A percentile compares a stretch with the other conserved stretches of the same genome.
Conservation (phyloP, 2,329 filamentous ascomycete genomes). For the Fusarium nisikadoi region DNA sequence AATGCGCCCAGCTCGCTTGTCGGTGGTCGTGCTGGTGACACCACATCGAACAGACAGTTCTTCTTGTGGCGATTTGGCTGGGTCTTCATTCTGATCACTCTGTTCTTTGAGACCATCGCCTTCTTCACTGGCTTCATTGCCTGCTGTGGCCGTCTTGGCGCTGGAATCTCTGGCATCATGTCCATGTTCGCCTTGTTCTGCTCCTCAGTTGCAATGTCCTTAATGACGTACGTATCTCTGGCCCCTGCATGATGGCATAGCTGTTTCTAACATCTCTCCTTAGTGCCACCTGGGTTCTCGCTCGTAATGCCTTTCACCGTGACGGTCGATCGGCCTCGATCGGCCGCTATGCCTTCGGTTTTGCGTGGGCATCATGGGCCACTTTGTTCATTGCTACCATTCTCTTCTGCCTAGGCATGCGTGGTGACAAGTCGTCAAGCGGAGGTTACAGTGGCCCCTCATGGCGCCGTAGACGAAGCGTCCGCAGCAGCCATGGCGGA, state of each 20-base stretch:
- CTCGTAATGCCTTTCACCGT: slow-evolving; percentile 71
- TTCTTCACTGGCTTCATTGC: slow-evolving; percentile 76
- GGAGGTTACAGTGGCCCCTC: slow-evolving; percentile 47
- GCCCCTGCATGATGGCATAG: background rate
- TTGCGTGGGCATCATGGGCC: slow-evolving; percentile 78
- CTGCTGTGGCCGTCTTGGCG: slow-evolving; percentile 76
- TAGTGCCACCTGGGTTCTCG: slow-evolving; percentile 72
- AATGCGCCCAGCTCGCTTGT: slow-evolving; percentile 58
- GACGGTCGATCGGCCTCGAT: slow-evolving; percentile 67
- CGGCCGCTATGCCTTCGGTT: slow-evolving; percentile 77
- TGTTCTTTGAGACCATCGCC: slow-evolving; percentile 79
- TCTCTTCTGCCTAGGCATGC: slow-evolving; percentile 73
- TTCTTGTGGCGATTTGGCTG: slow-evolving; percentile 93
- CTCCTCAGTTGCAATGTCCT: slow-evolving; percentile 70
- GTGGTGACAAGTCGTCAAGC: slow-evolving; percentile 56
- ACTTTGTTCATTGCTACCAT: slow-evolving; percentile 73
- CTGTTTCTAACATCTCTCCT: slow-evolving; percentile 9
- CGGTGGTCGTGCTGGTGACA: slow-evolving; percentile 63
- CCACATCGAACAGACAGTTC: slow-evolving; percentile 73
- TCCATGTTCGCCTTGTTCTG: slow-evolving; percentile 73
- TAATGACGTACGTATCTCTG: slow-evolving; percentile 75
- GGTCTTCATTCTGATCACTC: slow-evolving; percentile 86
- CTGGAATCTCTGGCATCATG: slow-evolving; percentile 71
- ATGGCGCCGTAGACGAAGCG: slow-evolving; percentile 48
- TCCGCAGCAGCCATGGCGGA: slow-evolving; percentile 50